Evolutionary conservation across 345 rosid species (phyloP).

Genomic region (Laguncularia racemosa): DNA sequence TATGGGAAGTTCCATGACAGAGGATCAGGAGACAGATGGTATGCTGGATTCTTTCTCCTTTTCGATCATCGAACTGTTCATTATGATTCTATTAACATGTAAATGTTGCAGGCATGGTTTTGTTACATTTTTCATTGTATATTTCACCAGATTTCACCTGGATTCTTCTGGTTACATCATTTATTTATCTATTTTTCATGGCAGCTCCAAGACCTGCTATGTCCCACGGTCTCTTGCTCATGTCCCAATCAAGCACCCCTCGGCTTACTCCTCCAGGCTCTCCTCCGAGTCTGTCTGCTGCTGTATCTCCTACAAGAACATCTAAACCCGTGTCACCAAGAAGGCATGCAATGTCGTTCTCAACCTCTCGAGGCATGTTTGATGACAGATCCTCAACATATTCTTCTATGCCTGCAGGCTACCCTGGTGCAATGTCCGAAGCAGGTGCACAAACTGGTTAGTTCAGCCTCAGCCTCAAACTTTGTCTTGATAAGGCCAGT

Average conservation of each 20-base stretch:
- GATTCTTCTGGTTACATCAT: not conserved
- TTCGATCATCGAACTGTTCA: not conserved
- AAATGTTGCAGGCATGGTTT: not conserved
- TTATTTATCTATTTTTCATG: constrained; percentile 6
- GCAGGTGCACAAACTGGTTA: constrained; percentile 59
- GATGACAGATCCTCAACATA: constrained; percentile 60
- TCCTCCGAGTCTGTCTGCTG: constrained; percentile 76
- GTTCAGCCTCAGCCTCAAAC: constrained; percentile 11
- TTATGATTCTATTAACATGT: too few relatives aligned
- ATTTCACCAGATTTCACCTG: not conserved
- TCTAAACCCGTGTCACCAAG: constrained; percentile 76
- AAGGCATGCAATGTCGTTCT: constrained; percentile 68
- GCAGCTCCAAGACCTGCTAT: constrained; percentile 41
- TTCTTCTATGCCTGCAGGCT: constrained; percentile 30
- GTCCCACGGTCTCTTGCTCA: constrained; percentile 30
- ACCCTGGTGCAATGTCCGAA: constrained; percentile 34
- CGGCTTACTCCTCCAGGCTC: constrained; percentile 78
- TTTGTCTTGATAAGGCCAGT: not conserved
- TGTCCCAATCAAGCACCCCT: constrained; percentile 69
- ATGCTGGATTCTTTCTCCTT: constrained; percentile 7
- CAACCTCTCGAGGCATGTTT: constrained; percentile 64
- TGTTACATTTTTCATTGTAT: not conserved
- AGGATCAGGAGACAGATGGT: constrained; percentile 54
- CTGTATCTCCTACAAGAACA: constrained; percentile 64
- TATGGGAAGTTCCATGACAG: constrained; percentile 29